Percentiles rank a stretch among this genome's conserved stretches.
Evolutionary conservation across 1,284 basidiomycete genomes (phyloP).

Genomic region (Irpex sp.): DNA sequence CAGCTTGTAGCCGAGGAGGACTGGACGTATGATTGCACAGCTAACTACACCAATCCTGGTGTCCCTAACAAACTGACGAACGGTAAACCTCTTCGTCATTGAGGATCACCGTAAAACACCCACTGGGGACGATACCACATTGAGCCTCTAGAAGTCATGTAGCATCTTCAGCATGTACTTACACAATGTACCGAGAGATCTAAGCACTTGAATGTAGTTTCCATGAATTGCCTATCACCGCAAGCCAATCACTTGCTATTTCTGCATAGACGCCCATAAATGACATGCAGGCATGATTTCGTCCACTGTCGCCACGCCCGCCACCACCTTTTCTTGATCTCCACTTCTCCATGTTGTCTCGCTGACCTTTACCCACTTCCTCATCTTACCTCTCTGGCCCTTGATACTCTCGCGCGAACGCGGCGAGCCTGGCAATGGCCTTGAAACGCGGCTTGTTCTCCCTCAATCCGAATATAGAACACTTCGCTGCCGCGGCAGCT

Average conservation of each 20-base stretch:
- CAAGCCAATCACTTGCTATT: not conserved
- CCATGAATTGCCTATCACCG: not conserved
- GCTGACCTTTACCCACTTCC: not conserved
- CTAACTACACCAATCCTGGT: constrained; percentile 19
- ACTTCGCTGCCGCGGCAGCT: constrained; percentile 42
- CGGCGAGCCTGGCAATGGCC: constrained; percentile 16
- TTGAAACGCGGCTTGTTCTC: constrained; percentile 28
- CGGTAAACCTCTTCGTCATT: not conserved
- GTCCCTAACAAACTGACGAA: not conserved
- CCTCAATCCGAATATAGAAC: constrained; percentile 52
- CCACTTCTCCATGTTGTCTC: not conserved
- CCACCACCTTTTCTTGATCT: not conserved
- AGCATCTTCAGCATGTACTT: no score
- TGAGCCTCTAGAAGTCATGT: no score
- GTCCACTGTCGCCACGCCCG: not conserved
- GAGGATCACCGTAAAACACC: not conserved
- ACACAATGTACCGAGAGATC: no score
- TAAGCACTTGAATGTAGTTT: no score
- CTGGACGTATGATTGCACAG: constrained; percentile 21
- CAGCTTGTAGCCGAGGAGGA: constrained; percentile 24
- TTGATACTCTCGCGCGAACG: not conserved
- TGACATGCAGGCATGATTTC: not conserved
- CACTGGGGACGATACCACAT: no score
- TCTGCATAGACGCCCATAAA: not conserved
- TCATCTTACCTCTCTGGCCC: not conserved